These are phyloP conservation scores for Crithidia expoeki DNA, from an alignment of 208 protist species.

Conservation along the genomic window DNA sequence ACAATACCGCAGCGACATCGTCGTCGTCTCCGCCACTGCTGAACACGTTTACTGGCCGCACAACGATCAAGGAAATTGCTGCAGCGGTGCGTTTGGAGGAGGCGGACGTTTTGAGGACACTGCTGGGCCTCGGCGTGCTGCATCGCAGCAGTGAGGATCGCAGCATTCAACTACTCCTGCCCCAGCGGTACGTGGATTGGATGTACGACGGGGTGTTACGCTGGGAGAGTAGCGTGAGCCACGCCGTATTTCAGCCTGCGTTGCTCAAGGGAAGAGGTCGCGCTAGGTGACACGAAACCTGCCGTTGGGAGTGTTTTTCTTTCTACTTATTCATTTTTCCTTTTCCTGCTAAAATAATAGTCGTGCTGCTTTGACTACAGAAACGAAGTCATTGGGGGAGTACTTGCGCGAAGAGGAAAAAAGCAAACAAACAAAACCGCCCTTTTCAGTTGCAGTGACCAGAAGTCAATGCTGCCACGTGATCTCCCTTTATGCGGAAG, in stretches of 20 bases:
- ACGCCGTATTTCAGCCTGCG: constrained; percentile 52
- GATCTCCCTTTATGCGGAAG: no score
- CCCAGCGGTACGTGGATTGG: constrained; percentile 53
- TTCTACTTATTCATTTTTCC: constrained; percentile 11
- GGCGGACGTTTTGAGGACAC: constrained; percentile 72
- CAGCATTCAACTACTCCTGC: constrained; percentile 63
- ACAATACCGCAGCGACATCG: no score
- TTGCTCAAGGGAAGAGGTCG: constrained; percentile 30
- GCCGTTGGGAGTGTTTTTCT: constrained; percentile 22
- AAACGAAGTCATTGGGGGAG: no score
- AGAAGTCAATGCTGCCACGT: no score
- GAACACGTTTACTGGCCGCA: constrained; percentile 4
- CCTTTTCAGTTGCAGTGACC: background rate
- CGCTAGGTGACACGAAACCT: background rate
- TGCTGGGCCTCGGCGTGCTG: constrained; percentile 78
- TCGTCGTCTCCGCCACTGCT: no score
- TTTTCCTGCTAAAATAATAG: no score
- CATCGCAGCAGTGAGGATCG: constrained; percentile 77
- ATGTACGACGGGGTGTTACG: constrained; percentile 33
- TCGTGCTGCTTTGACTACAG: no score
- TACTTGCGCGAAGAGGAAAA: no score
- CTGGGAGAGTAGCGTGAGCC: constrained; percentile 28
- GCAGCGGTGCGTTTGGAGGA: constrained; percentile 69
- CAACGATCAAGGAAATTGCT: constrained; percentile 62
- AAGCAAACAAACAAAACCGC: background rate